Percentiles rank a stretch among this genome's conserved stretches.
Conservation (phyloP, 495 filamentous ascomycete species). For the Neurospora pannonica region DNA sequence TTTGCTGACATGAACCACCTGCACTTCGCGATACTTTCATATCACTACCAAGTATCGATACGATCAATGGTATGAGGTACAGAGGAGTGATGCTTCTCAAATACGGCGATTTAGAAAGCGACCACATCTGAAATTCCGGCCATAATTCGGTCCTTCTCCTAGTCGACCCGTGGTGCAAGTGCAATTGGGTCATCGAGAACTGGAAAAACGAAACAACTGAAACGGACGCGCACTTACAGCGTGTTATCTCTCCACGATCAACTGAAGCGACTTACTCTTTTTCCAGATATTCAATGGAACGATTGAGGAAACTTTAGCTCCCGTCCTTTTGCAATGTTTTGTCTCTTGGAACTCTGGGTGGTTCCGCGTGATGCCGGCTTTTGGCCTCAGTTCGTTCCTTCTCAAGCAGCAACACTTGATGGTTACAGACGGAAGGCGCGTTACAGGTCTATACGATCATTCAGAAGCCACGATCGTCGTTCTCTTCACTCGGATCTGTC, state of each 20-base stretch:
- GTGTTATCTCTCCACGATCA: too few species aligned
- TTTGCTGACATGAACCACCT: background rate
- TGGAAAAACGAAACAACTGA: too few species aligned
- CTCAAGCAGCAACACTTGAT: background rate
- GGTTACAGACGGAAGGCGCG: background rate
- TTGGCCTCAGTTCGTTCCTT: background rate
- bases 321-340: too few species aligned
- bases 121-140: background rate
- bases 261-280: too few species aligned
- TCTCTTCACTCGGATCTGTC: background rate
- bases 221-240: too few species aligned
- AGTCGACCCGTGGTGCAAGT: background rate
- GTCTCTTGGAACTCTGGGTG: too few species aligned
- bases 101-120: background rate
- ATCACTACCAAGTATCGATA: background rate
- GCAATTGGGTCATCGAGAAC: background rate
- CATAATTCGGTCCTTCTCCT: background rate
- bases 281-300: too few species aligned
- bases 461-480: background rate
- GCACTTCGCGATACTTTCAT: background rate
- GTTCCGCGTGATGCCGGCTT: background rate
- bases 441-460: background rate
- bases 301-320: too few species aligned
- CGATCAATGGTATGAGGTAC: background rate
- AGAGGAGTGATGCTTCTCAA: background rate